These are phyloP conservation scores for Colletotrichum abscissum DNA, from an alignment of 2,329 filamentous ascomycete species.

Conservation along the genomic window DNA sequence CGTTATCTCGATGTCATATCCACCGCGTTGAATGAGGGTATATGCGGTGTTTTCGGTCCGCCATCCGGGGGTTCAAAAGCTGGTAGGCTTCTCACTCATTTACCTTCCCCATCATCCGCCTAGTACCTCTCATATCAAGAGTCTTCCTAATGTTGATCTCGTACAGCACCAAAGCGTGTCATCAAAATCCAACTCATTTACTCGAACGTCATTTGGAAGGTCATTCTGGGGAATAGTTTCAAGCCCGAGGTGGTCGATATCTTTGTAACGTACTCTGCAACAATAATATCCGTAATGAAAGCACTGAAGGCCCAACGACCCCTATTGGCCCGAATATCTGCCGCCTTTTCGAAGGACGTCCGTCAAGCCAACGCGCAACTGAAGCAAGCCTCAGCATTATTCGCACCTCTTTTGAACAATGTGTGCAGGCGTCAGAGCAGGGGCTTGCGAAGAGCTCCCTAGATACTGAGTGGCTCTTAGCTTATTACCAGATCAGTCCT, in stretches of 20 bases:
- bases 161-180: neutral
- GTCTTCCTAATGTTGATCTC: neutral
- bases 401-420: constrained; percentile 18
- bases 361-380: constrained; percentile 22
- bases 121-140: no score
- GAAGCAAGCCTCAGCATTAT: constrained; percentile 2
- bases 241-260: constrained; percentile 14
- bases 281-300: constrained; percentile 27
- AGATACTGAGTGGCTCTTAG: constrained; percentile 21
- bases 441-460: neutral
- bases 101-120: neutral
- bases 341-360: constrained; percentile 18
- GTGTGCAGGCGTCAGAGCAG: constrained; percentile 2
- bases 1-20: constrained; percentile 26
- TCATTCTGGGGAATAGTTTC: constrained; percentile 14
- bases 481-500: neutral
- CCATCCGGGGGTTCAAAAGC: neutral
- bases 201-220: constrained; percentile 28
- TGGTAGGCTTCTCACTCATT: neutral
- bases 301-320: constrained; percentile 24
- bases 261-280: constrained; percentile 25
- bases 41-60: neutral
- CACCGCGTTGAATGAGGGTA: constrained; percentile 17
- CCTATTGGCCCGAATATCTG: constrained; percentile 25
- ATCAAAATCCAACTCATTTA: constrained; percentile 30